Evolutionary conservation across 352 stramenopile genomes (phyloP).

Genomic region (Phytophthora sansomeana): DNA sequence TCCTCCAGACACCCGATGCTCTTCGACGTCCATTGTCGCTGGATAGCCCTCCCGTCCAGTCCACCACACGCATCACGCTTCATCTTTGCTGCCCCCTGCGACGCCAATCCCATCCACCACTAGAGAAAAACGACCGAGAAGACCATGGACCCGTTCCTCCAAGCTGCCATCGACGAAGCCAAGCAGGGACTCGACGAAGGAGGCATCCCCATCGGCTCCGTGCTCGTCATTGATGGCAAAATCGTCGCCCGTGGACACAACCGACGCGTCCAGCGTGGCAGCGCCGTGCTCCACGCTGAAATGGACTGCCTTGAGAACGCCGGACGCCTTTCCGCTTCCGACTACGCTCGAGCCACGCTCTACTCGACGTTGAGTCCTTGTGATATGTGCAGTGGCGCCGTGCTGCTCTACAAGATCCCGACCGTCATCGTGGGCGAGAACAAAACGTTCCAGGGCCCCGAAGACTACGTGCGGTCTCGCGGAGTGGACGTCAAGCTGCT

Average conservation of each 20-base stretch:
- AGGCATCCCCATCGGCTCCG: conserved; percentile 52
- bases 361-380: conserved; percentile 56
- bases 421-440: conserved; percentile 56
- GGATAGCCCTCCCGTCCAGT: background rate
- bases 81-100: conserved; percentile 16
- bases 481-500: conserved; percentile 43
- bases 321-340: conserved; percentile 41
- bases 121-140: conserved; percentile 6
- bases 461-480: conserved; percentile 41
- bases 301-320: conserved; percentile 53
- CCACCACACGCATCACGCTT: conserved; percentile 18
- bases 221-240: conserved; percentile 41
- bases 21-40: background rate
- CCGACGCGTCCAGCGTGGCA: conserved; percentile 46
- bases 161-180: conserved; percentile 39
- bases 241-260: conserved; percentile 52
- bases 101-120: conserved; percentile 10
- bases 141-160: conserved; percentile 41
- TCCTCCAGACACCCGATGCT: too few species aligned
- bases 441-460: conserved; percentile 48
- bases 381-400: conserved; percentile 53
- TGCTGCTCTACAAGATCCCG: conserved; percentile 58
- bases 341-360: conserved; percentile 45
- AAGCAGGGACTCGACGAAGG: conserved; percentile 37
- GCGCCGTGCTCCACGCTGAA: conserved; percentile 49